Evolutionary conservation across 179 eudicot genomes (phyloP).

Genomic region (Heliamphora pulchella): DNA sequence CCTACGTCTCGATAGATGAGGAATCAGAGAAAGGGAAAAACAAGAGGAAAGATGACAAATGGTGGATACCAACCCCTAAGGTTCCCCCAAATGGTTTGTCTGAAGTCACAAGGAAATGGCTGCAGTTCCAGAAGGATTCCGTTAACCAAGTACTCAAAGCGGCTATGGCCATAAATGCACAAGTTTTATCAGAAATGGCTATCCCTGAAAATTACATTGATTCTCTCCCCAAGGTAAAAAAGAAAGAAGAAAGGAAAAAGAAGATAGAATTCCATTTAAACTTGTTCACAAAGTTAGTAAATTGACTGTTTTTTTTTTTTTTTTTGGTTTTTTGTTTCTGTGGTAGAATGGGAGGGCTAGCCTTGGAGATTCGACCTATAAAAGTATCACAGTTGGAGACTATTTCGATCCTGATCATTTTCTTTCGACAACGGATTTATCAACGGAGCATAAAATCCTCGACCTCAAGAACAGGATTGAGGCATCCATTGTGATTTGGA

Average conservation of each 20-base stretch:
- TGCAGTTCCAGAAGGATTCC: conserved; percentile 70
- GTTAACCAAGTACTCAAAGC: conserved; percentile 94
- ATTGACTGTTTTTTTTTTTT: conserved; percentile 2
- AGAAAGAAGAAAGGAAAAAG: conserved; percentile 14
- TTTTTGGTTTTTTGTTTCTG: too few species aligned
- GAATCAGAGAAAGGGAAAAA: conserved; percentile 46
- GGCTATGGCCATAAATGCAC: conserved; percentile 91
- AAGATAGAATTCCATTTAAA: conserved; percentile 2
- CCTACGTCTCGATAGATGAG: conserved; percentile 52
- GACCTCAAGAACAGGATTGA: conserved; percentile 87
- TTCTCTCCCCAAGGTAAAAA: conserved; percentile 75
- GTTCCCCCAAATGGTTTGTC: conserved; percentile 69
- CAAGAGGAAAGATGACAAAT: conserved; percentile 46
- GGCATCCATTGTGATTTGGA: conserved; percentile 88
- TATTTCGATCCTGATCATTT: conserved; percentile 64
- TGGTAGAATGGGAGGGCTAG: conserved; percentile 76
- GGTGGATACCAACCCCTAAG: conserved; percentile 83
- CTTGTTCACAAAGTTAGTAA: not conserved
- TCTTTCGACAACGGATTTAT: conserved; percentile 49
- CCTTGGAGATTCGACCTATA: conserved; percentile 73
- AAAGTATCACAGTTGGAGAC: conserved; percentile 65
- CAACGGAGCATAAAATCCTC: conserved; percentile 73
- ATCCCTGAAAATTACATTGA: conserved; percentile 85
- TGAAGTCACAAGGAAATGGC: conserved; percentile 54
- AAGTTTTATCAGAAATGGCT: conserved; percentile 76